Evolutionary conservation across 805 yeast species (phyloP).

Genomic region (Ogataea wickerhamii): DNA sequence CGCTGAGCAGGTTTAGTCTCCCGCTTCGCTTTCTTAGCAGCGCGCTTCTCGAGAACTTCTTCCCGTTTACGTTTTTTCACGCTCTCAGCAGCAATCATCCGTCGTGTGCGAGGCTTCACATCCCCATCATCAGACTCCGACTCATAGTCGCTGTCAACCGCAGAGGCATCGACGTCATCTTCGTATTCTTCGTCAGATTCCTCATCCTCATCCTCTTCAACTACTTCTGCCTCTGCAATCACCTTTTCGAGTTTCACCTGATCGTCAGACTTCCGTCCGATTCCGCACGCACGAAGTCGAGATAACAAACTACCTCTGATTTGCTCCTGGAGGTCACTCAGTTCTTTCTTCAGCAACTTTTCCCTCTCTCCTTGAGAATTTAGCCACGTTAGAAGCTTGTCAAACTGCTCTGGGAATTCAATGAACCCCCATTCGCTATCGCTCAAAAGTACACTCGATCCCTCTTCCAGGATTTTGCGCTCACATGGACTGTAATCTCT

Average conservation of each 20-base stretch:
- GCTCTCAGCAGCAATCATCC: constrained; percentile 29
- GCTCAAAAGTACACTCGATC: constrained; percentile 49
- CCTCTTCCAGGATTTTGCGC: constrained; percentile 66
- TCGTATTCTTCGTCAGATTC: constrained; percentile 10
- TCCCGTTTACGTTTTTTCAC: constrained; percentile 30
- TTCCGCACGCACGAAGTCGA: constrained; percentile 51
- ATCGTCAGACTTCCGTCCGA: constrained; percentile 41
- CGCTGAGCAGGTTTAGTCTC: constrained; percentile 35
- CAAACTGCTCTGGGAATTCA: constrained; percentile 59
- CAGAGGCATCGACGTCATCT: constrained; percentile 18
- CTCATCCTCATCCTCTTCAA: constrained; percentile 30
- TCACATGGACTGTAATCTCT: constrained; percentile 37
- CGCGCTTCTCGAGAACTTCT: constrained; percentile 23
- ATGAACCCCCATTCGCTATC: constrained; percentile 66
- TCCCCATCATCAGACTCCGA: constrained; percentile 20
- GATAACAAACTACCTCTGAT: constrained; percentile 54
- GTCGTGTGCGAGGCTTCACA: constrained; percentile 32
- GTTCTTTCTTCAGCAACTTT: constrained; percentile 58
- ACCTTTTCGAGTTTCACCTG: constrained; percentile 40
- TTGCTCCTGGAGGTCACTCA: constrained; percentile 48
- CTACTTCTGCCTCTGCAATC: constrained; percentile 36
- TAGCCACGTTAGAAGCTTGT: constrained; percentile 57
- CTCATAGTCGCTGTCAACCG: constrained; percentile 14
- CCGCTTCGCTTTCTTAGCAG: constrained; percentile 31
- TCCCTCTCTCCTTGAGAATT: constrained; percentile 77